Percentiles rank a stretch among this genome's conserved stretches.
Evolutionary conservation across 352 stramenopile genomes (phyloP).

Genomic region (Phytopythium aichiense): DNA sequence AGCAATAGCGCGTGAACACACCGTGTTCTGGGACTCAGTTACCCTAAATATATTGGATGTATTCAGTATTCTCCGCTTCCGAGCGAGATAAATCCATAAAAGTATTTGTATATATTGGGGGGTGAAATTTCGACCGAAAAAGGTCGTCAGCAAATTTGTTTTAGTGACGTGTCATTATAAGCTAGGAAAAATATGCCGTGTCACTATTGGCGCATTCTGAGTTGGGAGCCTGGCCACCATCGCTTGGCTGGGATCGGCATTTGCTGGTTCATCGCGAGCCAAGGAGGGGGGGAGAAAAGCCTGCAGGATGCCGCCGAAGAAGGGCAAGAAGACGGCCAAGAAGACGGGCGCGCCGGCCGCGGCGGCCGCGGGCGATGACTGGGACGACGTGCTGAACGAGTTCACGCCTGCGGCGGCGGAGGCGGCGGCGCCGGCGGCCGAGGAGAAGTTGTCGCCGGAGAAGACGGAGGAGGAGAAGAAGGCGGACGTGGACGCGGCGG

Average conservation of each 20-base stretch:
- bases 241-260: neutral
- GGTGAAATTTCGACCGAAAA: no score
- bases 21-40: no score
- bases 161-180: neutral
- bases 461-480: slow-evolving; percentile 11
- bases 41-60: no score
- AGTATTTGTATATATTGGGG: no score
- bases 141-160: no score
- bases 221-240: slow-evolving; percentile 2
- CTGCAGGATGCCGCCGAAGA: slow-evolving; percentile 72
- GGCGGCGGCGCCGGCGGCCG: slow-evolving; percentile 7
- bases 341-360: slow-evolving; percentile 27
- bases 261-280: neutral
- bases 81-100: no score
- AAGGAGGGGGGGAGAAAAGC: neutral
- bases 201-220: neutral
- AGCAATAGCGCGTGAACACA: no score
- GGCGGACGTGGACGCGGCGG: slow-evolving; percentile 56
- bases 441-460: slow-evolving; percentile 10
- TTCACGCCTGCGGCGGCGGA: slow-evolving; percentile 30
- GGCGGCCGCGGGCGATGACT: slow-evolving; percentile 40
- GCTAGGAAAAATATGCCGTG: neutral
- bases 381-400: slow-evolving; percentile 73
- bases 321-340: slow-evolving; percentile 72
- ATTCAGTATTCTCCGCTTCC: no score